phyloP scores from a whole-genome alignment of 169 alveolate genomes.

The Eimeria falciformis region DNA sequence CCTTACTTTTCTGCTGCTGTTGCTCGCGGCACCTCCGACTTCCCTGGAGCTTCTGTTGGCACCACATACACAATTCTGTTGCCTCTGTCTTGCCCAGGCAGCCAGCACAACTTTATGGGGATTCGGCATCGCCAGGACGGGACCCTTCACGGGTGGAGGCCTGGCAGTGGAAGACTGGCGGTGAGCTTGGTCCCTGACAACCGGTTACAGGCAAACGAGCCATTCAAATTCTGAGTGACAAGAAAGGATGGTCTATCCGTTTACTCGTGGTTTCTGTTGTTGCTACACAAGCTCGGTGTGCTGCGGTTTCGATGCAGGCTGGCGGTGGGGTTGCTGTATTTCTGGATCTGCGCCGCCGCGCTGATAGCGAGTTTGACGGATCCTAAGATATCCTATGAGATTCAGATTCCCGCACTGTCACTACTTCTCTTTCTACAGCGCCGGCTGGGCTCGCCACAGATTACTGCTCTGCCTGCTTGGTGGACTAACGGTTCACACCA shows the following conservation, averaged over 20 bases:
- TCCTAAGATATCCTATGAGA: not conserved
- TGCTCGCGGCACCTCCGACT: conserved; percentile 26
- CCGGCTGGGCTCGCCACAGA: not conserved
- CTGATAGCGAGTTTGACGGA: conserved; percentile 9
- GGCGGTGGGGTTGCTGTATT: conserved; percentile 25
- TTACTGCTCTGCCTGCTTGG: conserved; percentile 37
- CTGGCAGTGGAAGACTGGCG: conserved; percentile 36
- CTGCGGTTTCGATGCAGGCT: not conserved
- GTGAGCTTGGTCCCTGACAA: conserved; percentile 9
- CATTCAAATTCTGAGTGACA: no score
- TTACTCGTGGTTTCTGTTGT: not conserved
- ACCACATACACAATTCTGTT: conserved; percentile 47
- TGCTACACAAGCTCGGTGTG: not conserved
- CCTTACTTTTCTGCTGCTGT: not conserved
- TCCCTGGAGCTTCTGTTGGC: conserved; percentile 37
- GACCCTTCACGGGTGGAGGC: conserved; percentile 1
- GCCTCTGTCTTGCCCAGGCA: not conserved
- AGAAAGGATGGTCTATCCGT: no score
- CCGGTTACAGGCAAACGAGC: no score
- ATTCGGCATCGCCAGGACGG: conserved; percentile 6
- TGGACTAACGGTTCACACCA: conserved; percentile 2
- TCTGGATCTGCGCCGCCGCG: not conserved
- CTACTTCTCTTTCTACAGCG: conserved; percentile 7
- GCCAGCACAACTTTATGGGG: conserved; percentile 37
- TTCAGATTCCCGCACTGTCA: not conserved